Conservation (phyloP, 345 rosid species). For the Moricandia arvensis region DNA sequence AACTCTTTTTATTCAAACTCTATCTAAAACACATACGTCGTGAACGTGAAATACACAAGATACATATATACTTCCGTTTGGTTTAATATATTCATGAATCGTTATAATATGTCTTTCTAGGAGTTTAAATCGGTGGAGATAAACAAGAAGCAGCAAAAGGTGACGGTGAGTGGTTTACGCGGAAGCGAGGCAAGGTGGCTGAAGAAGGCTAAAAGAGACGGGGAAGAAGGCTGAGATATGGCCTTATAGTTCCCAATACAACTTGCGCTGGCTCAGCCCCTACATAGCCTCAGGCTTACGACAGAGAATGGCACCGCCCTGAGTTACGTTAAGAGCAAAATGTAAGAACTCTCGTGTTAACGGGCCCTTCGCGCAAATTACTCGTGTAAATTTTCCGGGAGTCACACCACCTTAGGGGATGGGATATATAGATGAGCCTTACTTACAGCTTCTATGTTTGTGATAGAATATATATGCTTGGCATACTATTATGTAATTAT, state of each 20-base stretch:
- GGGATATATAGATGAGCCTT: no score
- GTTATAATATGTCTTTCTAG: conserved; percentile 41
- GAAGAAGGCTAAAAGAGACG: conserved; percentile 81
- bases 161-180: conserved; percentile 77
- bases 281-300: conserved; percentile 68
- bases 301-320: conserved; percentile 97
- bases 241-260: conserved; percentile 94
- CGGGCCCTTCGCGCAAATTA: no score
- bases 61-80: background rate
- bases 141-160: conserved; percentile 93
- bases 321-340: conserved; percentile 82
- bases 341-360: no score
- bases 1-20: background rate
- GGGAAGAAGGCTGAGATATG: conserved; percentile 95
- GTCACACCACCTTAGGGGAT: no score
- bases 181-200: conserved; percentile 74
- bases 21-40: background rate
- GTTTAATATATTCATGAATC: conserved; percentile 4
- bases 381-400: no score
- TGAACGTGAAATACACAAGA: background rate
- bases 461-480: no score
- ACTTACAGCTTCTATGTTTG: no score
- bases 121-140: conserved; percentile 79
- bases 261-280: conserved; percentile 85
- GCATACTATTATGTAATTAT: no score